These are phyloP conservation scores for Aspergillus carlsbadensis DNA, from an alignment of 495 filamentous ascomycete species.

Conservation along the genomic window DNA sequence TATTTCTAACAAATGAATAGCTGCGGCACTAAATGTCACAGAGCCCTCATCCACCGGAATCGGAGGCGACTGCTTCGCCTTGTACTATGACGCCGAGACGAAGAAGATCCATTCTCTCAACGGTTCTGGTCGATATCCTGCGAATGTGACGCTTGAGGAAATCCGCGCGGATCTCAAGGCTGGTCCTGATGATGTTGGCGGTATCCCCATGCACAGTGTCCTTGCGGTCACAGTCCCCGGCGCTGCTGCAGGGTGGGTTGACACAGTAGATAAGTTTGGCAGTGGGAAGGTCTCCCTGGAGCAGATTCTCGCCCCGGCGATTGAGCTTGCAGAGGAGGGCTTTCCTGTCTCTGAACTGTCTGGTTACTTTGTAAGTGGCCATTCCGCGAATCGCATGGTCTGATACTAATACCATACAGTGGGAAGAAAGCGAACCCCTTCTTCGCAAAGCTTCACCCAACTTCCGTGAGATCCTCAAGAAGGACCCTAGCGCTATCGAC, in stretches of 20 bases:
- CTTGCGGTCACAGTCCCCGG: conserved; percentile 86
- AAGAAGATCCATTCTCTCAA: conserved; percentile 83
- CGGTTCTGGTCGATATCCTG: conserved; percentile 81
- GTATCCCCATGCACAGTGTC: conserved; percentile 73
- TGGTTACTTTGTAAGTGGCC: conserved; percentile 61
- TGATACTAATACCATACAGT: conserved; percentile 46
- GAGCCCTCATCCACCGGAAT: conserved; percentile 95
- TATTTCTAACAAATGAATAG: conserved; percentile 35
- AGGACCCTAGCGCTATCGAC: conserved; percentile 60
- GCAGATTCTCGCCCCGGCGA: conserved; percentile 79
- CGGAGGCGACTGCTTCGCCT: conserved; percentile 96
- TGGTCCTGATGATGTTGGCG: conserved; percentile 55
- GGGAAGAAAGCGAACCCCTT: conserved; percentile 57
- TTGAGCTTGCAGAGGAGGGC: conserved; percentile 83
- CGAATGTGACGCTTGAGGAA: conserved; percentile 63
- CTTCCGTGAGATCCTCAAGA: conserved; percentile 78
- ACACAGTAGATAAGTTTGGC: conserved; percentile 87
- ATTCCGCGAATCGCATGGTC: too few species aligned
- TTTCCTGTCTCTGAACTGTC: conserved; percentile 85
- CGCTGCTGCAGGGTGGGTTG: conserved; percentile 91
- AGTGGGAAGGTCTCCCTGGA: conserved; percentile 78
- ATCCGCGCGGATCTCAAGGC: conserved; percentile 70
- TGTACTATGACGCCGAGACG: conserved; percentile 84
- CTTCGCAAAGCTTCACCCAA: conserved; percentile 78
- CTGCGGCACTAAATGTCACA: conserved; percentile 88